Evolutionary conservation across 139 green algal genomes (phyloP), one percentile per base, ranked within the genome.

Genomic region (Volvox reticuliferus): DNA sequence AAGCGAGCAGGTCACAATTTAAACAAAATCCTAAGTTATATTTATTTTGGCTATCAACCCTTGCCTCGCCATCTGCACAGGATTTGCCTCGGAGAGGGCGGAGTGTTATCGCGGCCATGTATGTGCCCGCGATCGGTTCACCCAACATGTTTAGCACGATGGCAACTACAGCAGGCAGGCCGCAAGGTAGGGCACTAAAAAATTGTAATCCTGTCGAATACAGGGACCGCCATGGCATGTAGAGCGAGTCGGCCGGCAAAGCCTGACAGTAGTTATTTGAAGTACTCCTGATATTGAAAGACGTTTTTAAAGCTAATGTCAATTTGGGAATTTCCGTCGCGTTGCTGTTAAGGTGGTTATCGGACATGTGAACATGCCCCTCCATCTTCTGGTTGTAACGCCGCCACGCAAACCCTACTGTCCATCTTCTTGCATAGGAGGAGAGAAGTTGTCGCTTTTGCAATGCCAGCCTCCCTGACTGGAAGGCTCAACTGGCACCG

Each of bases 161-260:
- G 94, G 94, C 93, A 95, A 77, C 82, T 96, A 1, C 94, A 96
- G 44, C 87, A 93, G 32, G 93, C 93, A 16, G 94, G 94, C 0
- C 77, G 85, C 1, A 79, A 85, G 85, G 88, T 79, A 24, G 14
- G 71, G 71, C 22, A 33, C 22, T 75, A 55, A 55, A 55, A n/a
- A 55, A 5, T 73, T 2, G 65, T 12, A 28, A 73, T 73, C 65
- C 12, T 55, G 44, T 9, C 44, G 21, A 12, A 73, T 5, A 16
- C 12, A 5, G 65, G 65, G 65, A 73, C 12, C 65, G 65, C 65
- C 5, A 73, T 73, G 65, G 65, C 65, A 73, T 28, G 65, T 28
- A 12, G 9, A 30, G 9, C 44, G 44, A 55, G 44, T 55, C 44
- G 44, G 44, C 44, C 5, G 44, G 44, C 44, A 55, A 55, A 55